Base-by-base conservation (phyloP, 306 rosid species). In the Pyrus bretschneideri region DNA sequence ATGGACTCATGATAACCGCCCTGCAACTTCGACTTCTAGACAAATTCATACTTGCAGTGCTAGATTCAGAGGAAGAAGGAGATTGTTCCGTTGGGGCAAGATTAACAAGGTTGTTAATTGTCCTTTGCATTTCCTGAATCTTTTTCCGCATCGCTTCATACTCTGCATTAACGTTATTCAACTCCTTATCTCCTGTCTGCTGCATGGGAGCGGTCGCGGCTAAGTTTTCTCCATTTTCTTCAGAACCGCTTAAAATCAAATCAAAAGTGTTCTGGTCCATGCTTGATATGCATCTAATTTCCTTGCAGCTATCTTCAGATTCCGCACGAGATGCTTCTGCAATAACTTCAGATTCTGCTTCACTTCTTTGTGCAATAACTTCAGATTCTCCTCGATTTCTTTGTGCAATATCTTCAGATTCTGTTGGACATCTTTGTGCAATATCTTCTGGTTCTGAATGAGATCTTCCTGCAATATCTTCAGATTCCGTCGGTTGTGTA, bases 21-120 rank as follows among this genome's bases (percentile, higher is more conserved):
- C 69, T 72, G 75, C 87, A 81, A 73, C 92, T 90, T 81, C 82
- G 84, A 76, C 89, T 84, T 83, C 88, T 87, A 21, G 75, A 17
- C 57, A 85, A 62, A 67, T 27, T 81, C 23, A 46, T 35, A 74
- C 77, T 82, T 68, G 67, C 75, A 38, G 82, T 29, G 55, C 74
- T 64, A 49, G 82, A 45, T 68, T 76, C 81, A 13, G 73, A 79
- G 44, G 83, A 74, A 69, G 63, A 64, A 40, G 79, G 86, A 72
- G 90, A 82, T 76, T 77, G 76, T 81, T 81, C 89, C 9, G 84
- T 30, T 57, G 85, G 84, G 58, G 57, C 78, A 77, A 78, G 74
- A 74, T 76, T 88, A 73, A 74, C 78, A 62, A 78, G 84, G 78
- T 72, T 79, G 75, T 81, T 70, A 18, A 78, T 81, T 79, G 86